Percentiles rank a stretch among this genome's conserved stretches.
These are phyloP conservation scores for Beauveria sp. DNA, from an alignment of 2,329 filamentous ascomycete genomes.

Conservation along the genomic window DNA sequence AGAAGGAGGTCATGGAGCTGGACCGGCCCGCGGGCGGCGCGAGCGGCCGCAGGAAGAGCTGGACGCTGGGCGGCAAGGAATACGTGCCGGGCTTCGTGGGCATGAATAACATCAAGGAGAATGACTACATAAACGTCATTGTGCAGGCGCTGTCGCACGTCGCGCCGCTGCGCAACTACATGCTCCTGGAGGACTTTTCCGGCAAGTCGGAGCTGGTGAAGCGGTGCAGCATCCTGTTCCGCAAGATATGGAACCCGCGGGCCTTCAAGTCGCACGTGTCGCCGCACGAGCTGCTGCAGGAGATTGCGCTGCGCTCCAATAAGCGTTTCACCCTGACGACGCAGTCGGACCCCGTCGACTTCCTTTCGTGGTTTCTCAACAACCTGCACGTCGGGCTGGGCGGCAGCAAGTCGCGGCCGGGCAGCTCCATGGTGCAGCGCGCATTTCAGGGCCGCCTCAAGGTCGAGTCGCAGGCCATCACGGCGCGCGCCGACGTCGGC, in stretches of 20 bases:
- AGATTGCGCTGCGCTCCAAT: constrained; percentile 80
- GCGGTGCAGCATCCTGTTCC: constrained; percentile 79
- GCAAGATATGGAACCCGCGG: constrained; percentile 96
- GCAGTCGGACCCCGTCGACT: constrained; percentile 93
- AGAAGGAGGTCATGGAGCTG: constrained; percentile 69
- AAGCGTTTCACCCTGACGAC: constrained; percentile 87
- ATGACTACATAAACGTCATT: constrained; percentile 96
- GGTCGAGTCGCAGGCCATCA: constrained; percentile 89
- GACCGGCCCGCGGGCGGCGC: constrained; percentile 53
- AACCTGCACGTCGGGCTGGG: constrained; percentile 87
- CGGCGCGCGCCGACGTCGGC: constrained; percentile 76
- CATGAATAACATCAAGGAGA: constrained; percentile 99
- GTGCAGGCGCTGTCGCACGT: constrained; percentile 90
- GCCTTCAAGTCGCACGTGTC: constrained; percentile 97
- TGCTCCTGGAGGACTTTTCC: constrained; percentile 77
- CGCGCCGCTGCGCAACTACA: constrained; percentile 78
- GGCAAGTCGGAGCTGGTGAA: constrained; percentile 71
- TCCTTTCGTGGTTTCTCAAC: constrained; percentile 96
- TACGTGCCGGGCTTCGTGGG: constrained; percentile 94
- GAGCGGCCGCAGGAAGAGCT: constrained; percentile 34
- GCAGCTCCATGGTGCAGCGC: constrained; percentile 78
- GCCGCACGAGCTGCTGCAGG: constrained; percentile 92
- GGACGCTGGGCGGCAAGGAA: constrained; percentile 73
- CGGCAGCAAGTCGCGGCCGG: constrained; percentile 78
- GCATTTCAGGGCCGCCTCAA: constrained; percentile 91